Evolutionary conservation across 371 early-diverging fungal genomes (phyloP).

Genomic region (Encephalitozoon cuniculi): DNA sequence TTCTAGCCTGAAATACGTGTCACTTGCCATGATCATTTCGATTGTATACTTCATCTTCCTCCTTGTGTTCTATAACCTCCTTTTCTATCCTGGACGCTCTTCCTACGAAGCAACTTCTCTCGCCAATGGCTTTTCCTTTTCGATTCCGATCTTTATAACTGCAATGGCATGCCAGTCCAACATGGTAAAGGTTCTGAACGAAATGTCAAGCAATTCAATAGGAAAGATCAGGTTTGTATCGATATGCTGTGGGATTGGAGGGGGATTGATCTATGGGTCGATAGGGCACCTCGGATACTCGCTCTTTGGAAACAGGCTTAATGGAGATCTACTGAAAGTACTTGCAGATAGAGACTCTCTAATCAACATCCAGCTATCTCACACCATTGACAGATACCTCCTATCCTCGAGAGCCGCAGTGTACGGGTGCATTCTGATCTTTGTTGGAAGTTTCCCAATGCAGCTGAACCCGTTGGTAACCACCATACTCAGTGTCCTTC

Average conservation of each 20-base stretch:
- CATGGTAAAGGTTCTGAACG: constrained; percentile 49
- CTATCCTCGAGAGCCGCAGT: background rate
- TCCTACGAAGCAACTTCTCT: background rate
- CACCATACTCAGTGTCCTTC: constrained; percentile 3
- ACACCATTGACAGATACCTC: background rate
- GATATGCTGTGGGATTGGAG: constrained; percentile 2
- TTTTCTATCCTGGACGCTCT: background rate
- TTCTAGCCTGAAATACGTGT: background rate
- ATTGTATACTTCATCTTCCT: constrained; percentile 22
- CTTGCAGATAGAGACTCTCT: background rate
- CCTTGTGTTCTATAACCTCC: constrained; percentile 12
- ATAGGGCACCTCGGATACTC: constrained; percentile 51
- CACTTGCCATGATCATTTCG: constrained; percentile 5
- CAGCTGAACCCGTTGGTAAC: constrained; percentile 7
- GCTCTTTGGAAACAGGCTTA: background rate
- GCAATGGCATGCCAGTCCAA: constrained; percentile 58
- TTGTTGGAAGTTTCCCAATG: constrained; percentile 12
- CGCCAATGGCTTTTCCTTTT: background rate
- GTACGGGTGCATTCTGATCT: constrained; percentile 2
- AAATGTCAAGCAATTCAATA: constrained; percentile 30
- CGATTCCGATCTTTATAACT: constrained; percentile 29
- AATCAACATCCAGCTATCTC: background rate
- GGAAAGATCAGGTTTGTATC: constrained; percentile 33
- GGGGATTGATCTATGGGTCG: constrained; percentile 38
- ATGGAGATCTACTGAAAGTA: background rate